Percentiles rank a stretch among this genome's conserved stretches.
phyloP scores from a whole-genome alignment of 768 basidiomycete genomes.

The Tulasnella calospora region DNA sequence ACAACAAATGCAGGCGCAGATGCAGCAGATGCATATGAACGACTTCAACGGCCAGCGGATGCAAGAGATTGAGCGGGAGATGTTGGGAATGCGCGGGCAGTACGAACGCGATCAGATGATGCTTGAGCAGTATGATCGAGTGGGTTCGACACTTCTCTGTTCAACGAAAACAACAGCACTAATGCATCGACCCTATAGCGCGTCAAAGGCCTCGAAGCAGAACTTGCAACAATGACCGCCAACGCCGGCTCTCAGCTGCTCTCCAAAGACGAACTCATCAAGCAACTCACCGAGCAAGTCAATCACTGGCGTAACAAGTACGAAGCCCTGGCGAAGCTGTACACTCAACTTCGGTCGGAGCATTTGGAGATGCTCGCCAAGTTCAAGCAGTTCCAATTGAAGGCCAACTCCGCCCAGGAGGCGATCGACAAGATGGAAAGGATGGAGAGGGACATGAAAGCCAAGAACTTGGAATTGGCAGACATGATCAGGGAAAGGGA shows the following conservation, averaged over 20 bases:
- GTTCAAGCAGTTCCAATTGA: conserved; percentile 95
- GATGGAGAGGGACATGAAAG: conserved; percentile 96
- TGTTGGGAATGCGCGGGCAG: conserved; percentile 90
- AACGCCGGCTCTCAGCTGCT: conserved; percentile 80
- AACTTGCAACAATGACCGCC: conserved; percentile 64
- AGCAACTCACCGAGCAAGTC: conserved; percentile 94
- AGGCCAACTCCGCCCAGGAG: conserved; percentile 97
- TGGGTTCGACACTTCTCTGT: too few species aligned
- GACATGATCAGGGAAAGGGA: conserved; percentile 99
- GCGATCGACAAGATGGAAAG: conserved; percentile 97
- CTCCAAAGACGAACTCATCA: conserved; percentile 93
- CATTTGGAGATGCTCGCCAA: conserved; percentile 96
- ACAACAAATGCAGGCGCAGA: conserved; percentile 61
- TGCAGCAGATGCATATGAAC: conserved; percentile 61
- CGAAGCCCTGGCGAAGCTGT: conserved; percentile 95
- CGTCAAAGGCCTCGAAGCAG: conserved; percentile 91
- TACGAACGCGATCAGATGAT: conserved; percentile 98
- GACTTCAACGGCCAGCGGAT: conserved; percentile 71
- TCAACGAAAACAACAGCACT: conserved; percentile 3
- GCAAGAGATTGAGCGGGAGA: conserved; percentile 80
- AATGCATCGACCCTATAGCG: conserved; percentile 48
- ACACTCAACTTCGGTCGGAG: conserved; percentile 95
- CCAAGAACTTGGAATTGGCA: conserved; percentile 97
- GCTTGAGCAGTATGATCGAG: conserved; percentile 94
- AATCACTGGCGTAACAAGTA: conserved; percentile 97